Evolutionary conservation across 2,329 filamentous ascomycete genomes (phyloP).

Genomic region (Cyphellophora attinorum): DNA sequence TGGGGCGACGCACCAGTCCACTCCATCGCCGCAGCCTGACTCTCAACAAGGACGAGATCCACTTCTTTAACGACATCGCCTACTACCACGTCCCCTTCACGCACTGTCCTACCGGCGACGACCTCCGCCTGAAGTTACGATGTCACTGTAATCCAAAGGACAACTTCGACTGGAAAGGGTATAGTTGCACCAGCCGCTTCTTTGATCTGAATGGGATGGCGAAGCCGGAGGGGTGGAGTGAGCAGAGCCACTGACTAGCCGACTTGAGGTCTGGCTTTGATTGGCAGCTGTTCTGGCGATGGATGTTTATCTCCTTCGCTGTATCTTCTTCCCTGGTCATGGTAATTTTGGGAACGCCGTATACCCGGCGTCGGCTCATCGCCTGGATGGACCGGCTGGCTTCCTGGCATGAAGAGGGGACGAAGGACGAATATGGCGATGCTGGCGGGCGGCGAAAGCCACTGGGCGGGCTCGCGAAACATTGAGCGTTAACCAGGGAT

Average conservation of each 20-base stretch:
- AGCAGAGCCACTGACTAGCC: slow-evolving; percentile 45
- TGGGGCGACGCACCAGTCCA: slow-evolving; percentile 98
- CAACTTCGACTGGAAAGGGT: slow-evolving; percentile 99
- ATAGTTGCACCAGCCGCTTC: slow-evolving; percentile 83
- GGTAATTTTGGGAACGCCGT: too few relatives aligned
- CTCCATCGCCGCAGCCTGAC: slow-evolving; percentile 87
- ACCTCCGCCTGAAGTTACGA: slow-evolving; percentile 71
- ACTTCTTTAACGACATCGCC: slow-evolving; percentile 98
- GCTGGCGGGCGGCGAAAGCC: too few relatives aligned
- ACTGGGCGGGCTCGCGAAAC: too few relatives aligned
- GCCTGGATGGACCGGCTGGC: slow-evolving; percentile 12
- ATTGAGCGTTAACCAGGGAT: too few relatives aligned
- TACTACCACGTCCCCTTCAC: slow-evolving; percentile 98
- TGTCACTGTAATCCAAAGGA: slow-evolving; percentile 93
- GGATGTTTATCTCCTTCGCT: too few relatives aligned
- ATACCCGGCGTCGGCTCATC: slow-evolving; percentile 17
- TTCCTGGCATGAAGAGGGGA: slow-evolving; percentile 16
- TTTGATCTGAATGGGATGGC: slow-evolving; percentile 72
- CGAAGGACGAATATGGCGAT: too few relatives aligned
- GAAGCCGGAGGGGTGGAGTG: slow-evolving; percentile 80
- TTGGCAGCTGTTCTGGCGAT: too few relatives aligned
- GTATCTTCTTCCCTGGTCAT: too few relatives aligned
- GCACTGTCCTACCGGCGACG: slow-evolving; percentile 87
- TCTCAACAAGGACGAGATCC: slow-evolving; percentile 84
- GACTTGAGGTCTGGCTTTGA: slow-evolving; percentile 4